Evolutionary conservation across 257 asterid genomes (phyloP).

Genomic region (Salvia rosmarinus): DNA sequence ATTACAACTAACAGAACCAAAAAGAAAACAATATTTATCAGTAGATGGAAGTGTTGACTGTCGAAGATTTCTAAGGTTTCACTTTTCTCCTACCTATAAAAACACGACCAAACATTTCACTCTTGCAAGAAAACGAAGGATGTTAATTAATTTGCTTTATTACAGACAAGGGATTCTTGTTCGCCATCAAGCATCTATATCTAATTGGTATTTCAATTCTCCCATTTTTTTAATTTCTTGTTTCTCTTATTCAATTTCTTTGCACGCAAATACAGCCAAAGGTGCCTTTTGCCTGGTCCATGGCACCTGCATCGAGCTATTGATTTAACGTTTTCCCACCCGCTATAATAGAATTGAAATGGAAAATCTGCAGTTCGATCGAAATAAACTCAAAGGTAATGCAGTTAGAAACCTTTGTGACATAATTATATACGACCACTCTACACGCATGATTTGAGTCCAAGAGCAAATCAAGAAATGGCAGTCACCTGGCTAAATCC

Average conservation of each 20-base stretch:
- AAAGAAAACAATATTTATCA: not conserved
- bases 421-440: not conserved
- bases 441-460: not conserved
- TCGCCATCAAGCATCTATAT: not conserved
- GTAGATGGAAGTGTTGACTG: not conserved
- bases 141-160: not conserved
- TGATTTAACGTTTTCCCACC: not conserved
- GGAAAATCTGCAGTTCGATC: not conserved
- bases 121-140: slow-evolving; percentile 34
- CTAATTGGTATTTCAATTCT: not conserved
- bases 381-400: no score
- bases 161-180: not conserved
- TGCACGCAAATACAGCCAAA: no score
- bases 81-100: slow-evolving; percentile 38
- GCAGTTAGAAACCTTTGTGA: not conserved
- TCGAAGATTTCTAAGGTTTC: slow-evolving; percentile 36
- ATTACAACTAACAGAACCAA: slow-evolving; percentile 6
- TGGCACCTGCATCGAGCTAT: not conserved
- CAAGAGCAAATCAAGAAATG: no score
- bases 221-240: not conserved
- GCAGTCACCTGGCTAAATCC: no score
- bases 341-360: not conserved
- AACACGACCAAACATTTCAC: slow-evolving; percentile 16
- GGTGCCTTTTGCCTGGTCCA: not conserved
- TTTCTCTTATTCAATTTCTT: not conserved